Evolutionary conservation across 768 basidiomycete genomes (phyloP).

Genomic region (Agaricus blazei): DNA sequence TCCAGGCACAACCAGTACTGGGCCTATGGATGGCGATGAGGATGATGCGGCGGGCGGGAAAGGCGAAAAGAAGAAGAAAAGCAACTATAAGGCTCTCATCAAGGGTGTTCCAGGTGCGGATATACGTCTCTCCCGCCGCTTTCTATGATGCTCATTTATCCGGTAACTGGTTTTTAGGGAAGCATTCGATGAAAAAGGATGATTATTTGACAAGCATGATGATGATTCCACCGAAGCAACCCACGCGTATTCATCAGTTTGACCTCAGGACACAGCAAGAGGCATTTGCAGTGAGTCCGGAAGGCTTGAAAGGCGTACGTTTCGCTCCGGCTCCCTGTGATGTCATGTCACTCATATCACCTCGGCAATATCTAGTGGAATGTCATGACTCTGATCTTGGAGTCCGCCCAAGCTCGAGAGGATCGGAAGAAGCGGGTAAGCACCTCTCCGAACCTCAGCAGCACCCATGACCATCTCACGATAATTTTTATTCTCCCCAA

Average conservation of each 20-base stretch:
- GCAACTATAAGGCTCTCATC: conserved; percentile 72
- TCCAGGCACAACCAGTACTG: conserved; percentile 29
- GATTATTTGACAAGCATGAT: conserved; percentile 64
- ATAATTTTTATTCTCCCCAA: background rate
- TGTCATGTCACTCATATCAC: conserved; percentile 8
- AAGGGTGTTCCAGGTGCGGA: conserved; percentile 66
- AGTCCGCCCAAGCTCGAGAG: conserved; percentile 71
- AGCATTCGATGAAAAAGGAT: conserved; percentile 79
- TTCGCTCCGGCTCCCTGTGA: conserved; percentile 10
- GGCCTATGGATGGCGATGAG: conserved; percentile 39
- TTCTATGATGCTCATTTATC: conserved; percentile 7
- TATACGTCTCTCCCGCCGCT: background rate
- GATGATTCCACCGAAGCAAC: conserved; percentile 67
- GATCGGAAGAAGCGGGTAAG: conserved; percentile 74
- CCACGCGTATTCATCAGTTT: conserved; percentile 55
- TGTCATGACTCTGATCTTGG: conserved; percentile 49
- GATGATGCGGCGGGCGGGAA: conserved; percentile 51
- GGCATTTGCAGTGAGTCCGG: conserved; percentile 67
- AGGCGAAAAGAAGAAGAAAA: conserved; percentile 70
- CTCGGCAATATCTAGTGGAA: conserved; percentile 51
- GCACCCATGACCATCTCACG: background rate
- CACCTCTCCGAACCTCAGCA: conserved; percentile 15
- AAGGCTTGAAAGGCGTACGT: conserved; percentile 70
- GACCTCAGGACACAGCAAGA: conserved; percentile 64
- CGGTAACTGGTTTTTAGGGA: conserved; percentile 37